Evolutionary conservation across 2,329 filamentous ascomycete genomes (phyloP).

Genomic region (Ophiostoma tasmaniense): DNA sequence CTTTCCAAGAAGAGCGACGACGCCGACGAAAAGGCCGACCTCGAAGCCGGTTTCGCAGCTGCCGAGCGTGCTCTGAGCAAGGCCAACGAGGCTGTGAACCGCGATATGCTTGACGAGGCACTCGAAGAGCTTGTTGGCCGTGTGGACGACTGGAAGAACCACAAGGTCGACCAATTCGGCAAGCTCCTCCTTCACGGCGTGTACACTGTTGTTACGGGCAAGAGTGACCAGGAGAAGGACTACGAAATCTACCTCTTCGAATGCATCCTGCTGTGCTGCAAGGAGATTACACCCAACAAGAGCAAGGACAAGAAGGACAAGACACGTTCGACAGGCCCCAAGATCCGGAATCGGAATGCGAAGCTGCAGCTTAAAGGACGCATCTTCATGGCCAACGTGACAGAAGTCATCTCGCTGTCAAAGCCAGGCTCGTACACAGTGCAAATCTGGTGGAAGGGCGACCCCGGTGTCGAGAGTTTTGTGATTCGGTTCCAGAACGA

Average conservation of each 20-base stretch:
- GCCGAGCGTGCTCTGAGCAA: slow-evolving; percentile 73
- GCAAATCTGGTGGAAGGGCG: slow-evolving; percentile 98
- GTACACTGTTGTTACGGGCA: slow-evolving; percentile 82
- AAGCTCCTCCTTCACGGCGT: slow-evolving; percentile 80
- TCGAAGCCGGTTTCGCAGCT: slow-evolving; percentile 68
- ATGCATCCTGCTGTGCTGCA: slow-evolving; percentile 91
- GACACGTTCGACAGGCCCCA: slow-evolving; percentile 47
- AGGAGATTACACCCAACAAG: slow-evolving; percentile 83
- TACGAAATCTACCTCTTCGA: slow-evolving; percentile 98
- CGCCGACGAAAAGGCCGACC: slow-evolving; percentile 60
- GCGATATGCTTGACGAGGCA: slow-evolving; percentile 75
- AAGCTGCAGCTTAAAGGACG: slow-evolving; percentile 92
- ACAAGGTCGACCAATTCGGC: slow-evolving; percentile 84
- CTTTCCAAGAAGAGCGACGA: slow-evolving; percentile 77
- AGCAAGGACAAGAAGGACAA: slow-evolving; percentile 67
- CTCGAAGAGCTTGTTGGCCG: slow-evolving; percentile 70
- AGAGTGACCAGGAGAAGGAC: slow-evolving; percentile 89
- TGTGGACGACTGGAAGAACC: slow-evolving; percentile 96
- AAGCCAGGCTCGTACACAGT: slow-evolving; percentile 85
- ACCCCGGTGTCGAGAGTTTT: slow-evolving; percentile 92
- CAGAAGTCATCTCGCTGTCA: slow-evolving; percentile 77
- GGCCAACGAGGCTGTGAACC: slow-evolving; percentile 85
- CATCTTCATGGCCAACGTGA: slow-evolving; percentile 99
- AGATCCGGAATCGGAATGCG: slow-evolving; percentile 55
- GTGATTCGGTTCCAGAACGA: slow-evolving; percentile 89